A percentile compares a stretch with the other conserved stretches of the same genome.
These are phyloP conservation scores for Saraca asoca DNA, from an alignment of 331 rosid species.

Conservation along the genomic window DNA sequence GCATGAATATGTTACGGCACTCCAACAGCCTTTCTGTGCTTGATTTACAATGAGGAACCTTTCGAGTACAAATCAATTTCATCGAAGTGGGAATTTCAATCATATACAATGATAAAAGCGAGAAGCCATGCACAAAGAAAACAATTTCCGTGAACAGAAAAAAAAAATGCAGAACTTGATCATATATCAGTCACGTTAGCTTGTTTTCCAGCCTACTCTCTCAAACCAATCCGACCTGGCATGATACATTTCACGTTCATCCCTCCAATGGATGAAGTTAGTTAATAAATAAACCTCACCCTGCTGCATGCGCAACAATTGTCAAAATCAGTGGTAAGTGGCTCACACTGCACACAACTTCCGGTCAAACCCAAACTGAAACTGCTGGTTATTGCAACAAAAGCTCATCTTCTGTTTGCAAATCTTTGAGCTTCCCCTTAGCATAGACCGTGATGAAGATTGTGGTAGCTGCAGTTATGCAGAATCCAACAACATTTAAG, in stretches of 20 bases:
- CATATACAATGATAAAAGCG: conserved; percentile 23
- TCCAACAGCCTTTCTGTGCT: too few species aligned
- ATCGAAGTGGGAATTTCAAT: conserved; percentile 20
- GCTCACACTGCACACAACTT: neutral
- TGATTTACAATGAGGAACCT: neutral
- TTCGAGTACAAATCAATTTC: conserved; percentile 1
- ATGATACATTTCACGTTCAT: conserved; percentile 35
- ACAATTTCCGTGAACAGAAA: conserved; percentile 18
- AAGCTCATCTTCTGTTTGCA: conserved; percentile 58
- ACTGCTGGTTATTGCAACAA: conserved; percentile 49
- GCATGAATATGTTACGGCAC: too few species aligned
- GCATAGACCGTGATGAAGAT: conserved; percentile 70
- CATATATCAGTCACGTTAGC: conserved; percentile 41
- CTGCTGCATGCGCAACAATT: conserved; percentile 15
- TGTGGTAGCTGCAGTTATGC: conserved; percentile 56
- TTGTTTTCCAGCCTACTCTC: conserved; percentile 28
- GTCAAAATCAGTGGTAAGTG: conserved; percentile 14
- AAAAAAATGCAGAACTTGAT: conserved; percentile 19
- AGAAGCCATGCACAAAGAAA: conserved; percentile 7
- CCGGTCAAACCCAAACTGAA: neutral
- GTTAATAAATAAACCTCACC: conserved; percentile 47
- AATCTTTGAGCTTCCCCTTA: conserved; percentile 60
- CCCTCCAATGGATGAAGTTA: conserved; percentile 43
- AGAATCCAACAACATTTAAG: conserved; percentile 59
- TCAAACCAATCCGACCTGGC: conserved; percentile 30